Evolutionary conservation across 768 basidiomycete species (phyloP), one percentile per base, ranked within the genome.

Genomic region (Suillus brevipes): DNA sequence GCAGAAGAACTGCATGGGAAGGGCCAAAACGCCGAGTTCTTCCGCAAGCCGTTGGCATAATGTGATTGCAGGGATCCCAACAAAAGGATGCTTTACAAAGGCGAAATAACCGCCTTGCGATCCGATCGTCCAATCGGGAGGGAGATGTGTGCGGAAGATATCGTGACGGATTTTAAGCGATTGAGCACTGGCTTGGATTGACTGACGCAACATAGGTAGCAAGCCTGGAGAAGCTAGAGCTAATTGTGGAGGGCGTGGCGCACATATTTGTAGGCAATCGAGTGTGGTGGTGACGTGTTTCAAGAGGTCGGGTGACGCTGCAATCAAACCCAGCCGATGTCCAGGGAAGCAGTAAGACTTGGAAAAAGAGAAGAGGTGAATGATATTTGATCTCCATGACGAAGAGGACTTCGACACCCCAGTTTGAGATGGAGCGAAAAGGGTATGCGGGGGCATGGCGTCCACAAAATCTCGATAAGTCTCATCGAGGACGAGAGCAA

Each of bases 321-420:
- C 83, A 64, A 94, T 82, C 5, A 84, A 83, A 2, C 94, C 94
- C 6, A 95, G 84, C 13, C 93, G 85, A 74, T 94, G 89, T 0
- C 93, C 93, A 0, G 94, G 93, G n/a, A 92, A 81, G 60, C 84
- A 87, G 76, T 91, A 89, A 47, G 88, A 84, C 77, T 94, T 95
- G 52, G 89, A 91, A 76, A 92, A 92, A 28, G 90, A 92, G 73
- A 88, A 92, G 34, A 94, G 80, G 68, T 89, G 87, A 65, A 92
- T 81, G 61, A 93, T 68, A 61, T 81, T 85, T 0, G 74, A 73
- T 25, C 89, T 79, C 92, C 92, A 94, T 31, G 77, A 74, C 73
- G 77, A 76, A 25, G 61, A 58, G 20, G 60, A 14, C 13, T 55
- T 45, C 4, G 58, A 36, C 7, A 60, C 42, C 20, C 63, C 38